A percentile compares a stretch with the other conserved stretches of the same genome.
Evolutionary conservation across 1,284 basidiomycete genomes (phyloP).

Genomic region (Fomes fomentarius): DNA sequence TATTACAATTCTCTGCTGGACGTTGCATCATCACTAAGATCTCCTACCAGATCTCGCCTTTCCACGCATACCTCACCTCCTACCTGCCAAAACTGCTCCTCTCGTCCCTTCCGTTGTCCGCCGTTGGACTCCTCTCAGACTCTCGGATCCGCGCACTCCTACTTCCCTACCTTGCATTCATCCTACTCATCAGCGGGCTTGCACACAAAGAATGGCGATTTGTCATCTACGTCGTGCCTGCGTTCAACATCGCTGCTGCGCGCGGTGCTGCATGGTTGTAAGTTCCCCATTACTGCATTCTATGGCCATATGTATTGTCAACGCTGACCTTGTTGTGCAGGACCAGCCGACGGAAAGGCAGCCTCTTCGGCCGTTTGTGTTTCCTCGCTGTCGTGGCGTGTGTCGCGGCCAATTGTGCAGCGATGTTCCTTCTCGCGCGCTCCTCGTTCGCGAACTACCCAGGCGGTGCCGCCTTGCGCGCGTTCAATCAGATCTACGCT

Average conservation of each 20-base stretch:
- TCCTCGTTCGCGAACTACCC: conserved; percentile 87
- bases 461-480: conserved; percentile 76
- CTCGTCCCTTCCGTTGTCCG: conserved; percentile 63
- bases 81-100: conserved; percentile 84
- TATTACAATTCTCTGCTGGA: too few relatives aligned
- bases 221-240: conserved; percentile 84
- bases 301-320: not conserved
- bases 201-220: conserved; percentile 98
- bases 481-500: conserved; percentile 59
- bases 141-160: conserved; percentile 53
- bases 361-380: conserved; percentile 45
- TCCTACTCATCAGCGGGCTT: conserved; percentile 73
- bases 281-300: conserved; percentile 31
- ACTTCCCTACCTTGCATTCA: conserved; percentile 56
- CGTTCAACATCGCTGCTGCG: conserved; percentile 82
- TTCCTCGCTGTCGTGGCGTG: conserved; percentile 47
- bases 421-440: conserved; percentile 56
- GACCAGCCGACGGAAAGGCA: conserved; percentile 48
- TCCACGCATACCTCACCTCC: conserved; percentile 69
- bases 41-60: conserved; percentile 68
- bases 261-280: conserved; percentile 65
- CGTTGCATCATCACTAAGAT: not conserved
- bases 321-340: conserved; percentile 30
- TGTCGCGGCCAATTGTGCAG: conserved; percentile 53
- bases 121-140: conserved; percentile 55